Percentiles rank a stretch among this genome's conserved stretches.
Conservation (phyloP, 306 rosid genomes). For the Styphnolobium japonicum region DNA sequence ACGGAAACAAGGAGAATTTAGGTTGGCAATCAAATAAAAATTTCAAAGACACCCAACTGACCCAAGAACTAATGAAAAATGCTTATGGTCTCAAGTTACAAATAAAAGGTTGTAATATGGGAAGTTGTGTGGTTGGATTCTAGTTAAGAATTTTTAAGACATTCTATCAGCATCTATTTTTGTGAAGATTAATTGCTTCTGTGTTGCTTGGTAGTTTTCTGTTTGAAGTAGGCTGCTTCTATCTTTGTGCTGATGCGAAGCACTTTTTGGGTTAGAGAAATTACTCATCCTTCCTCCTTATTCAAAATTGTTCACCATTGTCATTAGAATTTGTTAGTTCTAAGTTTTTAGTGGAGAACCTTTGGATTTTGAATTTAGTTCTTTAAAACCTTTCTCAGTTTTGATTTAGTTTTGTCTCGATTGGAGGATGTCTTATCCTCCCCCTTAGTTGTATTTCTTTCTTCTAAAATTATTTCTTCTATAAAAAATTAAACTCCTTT, state of each 20-base stretch:
- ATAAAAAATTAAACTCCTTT: not conserved
- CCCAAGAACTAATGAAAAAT: not conserved
- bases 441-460: not conserved
- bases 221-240: not conserved
- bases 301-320: not conserved
- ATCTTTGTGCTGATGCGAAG: not conserved
- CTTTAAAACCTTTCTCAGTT: not conserved
- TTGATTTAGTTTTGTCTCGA: not conserved
- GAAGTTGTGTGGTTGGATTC: not conserved
- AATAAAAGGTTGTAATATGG: not conserved
- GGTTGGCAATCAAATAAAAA: too few species aligned
- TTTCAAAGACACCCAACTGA: too few species aligned
- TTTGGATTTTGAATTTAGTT: not conserved
- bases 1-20: too few species aligned
- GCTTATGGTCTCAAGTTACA: not conserved
- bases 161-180: not conserved
- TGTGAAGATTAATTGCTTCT: not conserved
- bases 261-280: not conserved
- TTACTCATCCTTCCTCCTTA: not conserved
- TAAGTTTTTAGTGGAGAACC: not conserved
- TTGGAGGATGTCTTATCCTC: not conserved
- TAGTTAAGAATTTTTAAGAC: not conserved
- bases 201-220: not conserved
- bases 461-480: not conserved
- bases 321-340: not conserved